phyloP scores from a whole-genome alignment of 2,329 filamentous ascomycete genomes.

The Fusarium burgessii region DNA sequence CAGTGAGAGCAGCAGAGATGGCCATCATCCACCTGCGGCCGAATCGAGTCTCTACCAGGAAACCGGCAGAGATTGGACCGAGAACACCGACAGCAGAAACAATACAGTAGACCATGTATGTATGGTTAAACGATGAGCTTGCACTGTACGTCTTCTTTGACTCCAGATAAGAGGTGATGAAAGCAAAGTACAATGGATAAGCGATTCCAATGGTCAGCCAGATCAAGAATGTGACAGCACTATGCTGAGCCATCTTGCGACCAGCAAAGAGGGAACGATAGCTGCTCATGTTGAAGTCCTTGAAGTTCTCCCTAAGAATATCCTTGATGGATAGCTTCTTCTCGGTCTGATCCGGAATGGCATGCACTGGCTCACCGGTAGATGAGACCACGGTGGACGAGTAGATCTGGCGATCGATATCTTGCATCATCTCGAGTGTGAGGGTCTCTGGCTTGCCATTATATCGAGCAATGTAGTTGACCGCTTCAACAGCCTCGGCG shows the following conservation, averaged over 20 bases:
- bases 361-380: background rate
- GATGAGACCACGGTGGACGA: background rate
- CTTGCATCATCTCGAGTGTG: constrained; percentile 34
- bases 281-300: constrained; percentile 63
- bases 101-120: constrained; percentile 41
- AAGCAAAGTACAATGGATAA: constrained; percentile 68
- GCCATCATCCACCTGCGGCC: constrained; percentile 21
- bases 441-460: constrained; percentile 29
- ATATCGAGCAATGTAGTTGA: constrained; percentile 22
- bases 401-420: constrained; percentile 28
- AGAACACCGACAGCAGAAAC: constrained; percentile 41
- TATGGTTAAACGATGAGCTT: background rate
- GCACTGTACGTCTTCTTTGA: constrained; percentile 24
- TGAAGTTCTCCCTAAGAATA: constrained; percentile 47
- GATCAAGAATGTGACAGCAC: constrained; percentile 63
- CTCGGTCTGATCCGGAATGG: background rate
- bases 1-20: constrained; percentile 4
- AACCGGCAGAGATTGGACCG: constrained; percentile 36
- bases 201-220: constrained; percentile 71
- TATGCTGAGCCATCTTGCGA: constrained; percentile 64
- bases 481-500: constrained; percentile 14
- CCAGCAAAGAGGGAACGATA: constrained; percentile 67
- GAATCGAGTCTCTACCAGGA: constrained; percentile 34
- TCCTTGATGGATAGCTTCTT: background rate
- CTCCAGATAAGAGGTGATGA: constrained; percentile 48